phyloP scores from a whole-genome alignment of 2,329 filamentous ascomycete species.

The Exophiala spinifera region DNA sequence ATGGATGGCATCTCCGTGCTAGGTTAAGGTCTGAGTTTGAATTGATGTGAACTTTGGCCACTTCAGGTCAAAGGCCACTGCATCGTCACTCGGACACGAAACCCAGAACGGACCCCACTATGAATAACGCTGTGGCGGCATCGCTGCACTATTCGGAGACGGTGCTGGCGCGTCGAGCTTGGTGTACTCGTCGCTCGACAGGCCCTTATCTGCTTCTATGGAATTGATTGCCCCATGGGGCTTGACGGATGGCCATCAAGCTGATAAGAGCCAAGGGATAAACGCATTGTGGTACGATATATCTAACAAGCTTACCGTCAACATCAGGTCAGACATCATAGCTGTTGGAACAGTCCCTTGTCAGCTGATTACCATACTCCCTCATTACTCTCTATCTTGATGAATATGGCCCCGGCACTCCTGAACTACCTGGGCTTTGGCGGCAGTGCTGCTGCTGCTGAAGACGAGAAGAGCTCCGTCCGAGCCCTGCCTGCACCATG shows the following conservation, averaged over 20 bases:
- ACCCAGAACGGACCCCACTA: neutral
- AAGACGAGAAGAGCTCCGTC: slow-evolving; percentile 11
- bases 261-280: neutral
- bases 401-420: slow-evolving; percentile 16
- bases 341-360: neutral
- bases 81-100: neutral
- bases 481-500: slow-evolving; percentile 50
- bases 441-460: slow-evolving; percentile 2
- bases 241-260: neutral
- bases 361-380: neutral
- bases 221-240: slow-evolving; percentile 14
- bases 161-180: neutral
- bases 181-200: neutral
- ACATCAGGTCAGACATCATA: neutral
- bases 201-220: neutral
- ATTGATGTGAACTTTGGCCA: slow-evolving; percentile 10
- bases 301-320: neutral
- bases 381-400: neutral
- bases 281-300: neutral
- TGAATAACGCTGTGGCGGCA: neutral
- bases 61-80: slow-evolving; percentile 10
- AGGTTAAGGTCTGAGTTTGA: slow-evolving; percentile 3
- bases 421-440: slow-evolving; percentile 20
- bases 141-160: neutral
- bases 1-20: slow-evolving; percentile 1